Conservation (phyloP, 129 eudicot genomes). For the Saussurea involucrata region DNA sequence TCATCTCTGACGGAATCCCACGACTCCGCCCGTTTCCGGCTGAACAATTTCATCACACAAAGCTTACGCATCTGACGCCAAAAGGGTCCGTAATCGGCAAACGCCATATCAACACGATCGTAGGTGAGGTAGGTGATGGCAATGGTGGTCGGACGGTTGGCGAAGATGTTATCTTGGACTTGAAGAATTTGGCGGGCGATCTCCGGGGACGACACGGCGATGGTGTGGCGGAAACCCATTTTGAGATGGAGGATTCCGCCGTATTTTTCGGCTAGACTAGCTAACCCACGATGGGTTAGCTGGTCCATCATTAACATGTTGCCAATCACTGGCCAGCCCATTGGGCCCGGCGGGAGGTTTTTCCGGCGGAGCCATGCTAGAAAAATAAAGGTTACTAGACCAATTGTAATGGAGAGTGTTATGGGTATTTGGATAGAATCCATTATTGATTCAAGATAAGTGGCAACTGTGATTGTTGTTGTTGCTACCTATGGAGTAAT, state of each 20-base stretch:
- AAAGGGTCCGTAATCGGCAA: slow-evolving; percentile 82
- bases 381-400: slow-evolving; percentile 28
- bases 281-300: slow-evolving; percentile 84
- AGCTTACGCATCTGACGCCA: slow-evolving; percentile 96
- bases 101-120: slow-evolving; percentile 85
- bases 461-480: slow-evolving; percentile 29
- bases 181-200: slow-evolving; percentile 80
- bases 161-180: slow-evolving; percentile 69
- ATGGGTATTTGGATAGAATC: slow-evolving; percentile 11
- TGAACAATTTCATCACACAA: slow-evolving; percentile 80
- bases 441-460: neutral
- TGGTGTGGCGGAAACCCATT: slow-evolving; percentile 69
- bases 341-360: slow-evolving; percentile 79
- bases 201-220: slow-evolving; percentile 68
- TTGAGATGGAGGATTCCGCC: slow-evolving; percentile 75
- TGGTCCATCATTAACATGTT: slow-evolving; percentile 81
- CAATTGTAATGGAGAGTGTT: slow-evolving; percentile 27
- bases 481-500: slow-evolving; percentile 18
- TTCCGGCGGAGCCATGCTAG: slow-evolving; percentile 31
- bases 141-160: slow-evolving; percentile 81
- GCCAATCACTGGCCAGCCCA: slow-evolving; percentile 87
- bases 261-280: slow-evolving; percentile 50
- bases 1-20: slow-evolving; percentile 95
- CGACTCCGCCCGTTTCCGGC: slow-evolving; percentile 86
- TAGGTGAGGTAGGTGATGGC: slow-evolving; percentile 78